Evolutionary conservation across 2,329 filamentous ascomycete genomes (phyloP).

Genomic region (Parafenestella ontariensis): DNA sequence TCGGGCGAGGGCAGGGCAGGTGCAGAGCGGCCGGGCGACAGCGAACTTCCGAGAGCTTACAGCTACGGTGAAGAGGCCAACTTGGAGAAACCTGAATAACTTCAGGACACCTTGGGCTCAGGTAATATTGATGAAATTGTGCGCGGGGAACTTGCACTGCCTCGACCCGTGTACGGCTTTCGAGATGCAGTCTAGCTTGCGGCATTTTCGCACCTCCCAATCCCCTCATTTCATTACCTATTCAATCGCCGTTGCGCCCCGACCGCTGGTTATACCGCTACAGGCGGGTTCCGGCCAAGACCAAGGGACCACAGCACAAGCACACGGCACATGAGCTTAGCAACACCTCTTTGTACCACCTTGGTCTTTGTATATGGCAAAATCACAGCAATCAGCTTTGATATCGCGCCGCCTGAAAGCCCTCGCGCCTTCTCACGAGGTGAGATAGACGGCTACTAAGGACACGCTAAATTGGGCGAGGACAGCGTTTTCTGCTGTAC

Average conservation of each 20-base stretch:
- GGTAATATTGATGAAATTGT: constrained; percentile 1
- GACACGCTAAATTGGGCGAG: not conserved
- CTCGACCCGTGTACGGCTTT: constrained; percentile 13
- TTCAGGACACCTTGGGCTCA: not conserved
- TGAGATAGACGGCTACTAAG: not conserved
- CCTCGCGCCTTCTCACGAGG: not conserved
- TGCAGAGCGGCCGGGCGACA: not conserved
- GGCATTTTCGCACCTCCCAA: constrained; percentile 10
- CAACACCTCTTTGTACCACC: not conserved
- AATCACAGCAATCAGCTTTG: not conserved
- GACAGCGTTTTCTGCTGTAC: constrained; percentile 7
- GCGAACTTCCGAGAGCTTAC: not conserved
- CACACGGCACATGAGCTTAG: constrained; percentile 11
- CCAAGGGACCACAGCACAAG: constrained; percentile 2
- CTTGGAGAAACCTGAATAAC: not conserved
- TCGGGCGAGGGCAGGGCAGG: not conserved
- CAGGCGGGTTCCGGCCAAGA: constrained; percentile 10
- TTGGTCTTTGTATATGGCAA: not conserved
- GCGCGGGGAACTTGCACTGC: constrained; percentile 9
- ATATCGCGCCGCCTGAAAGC: not conserved
- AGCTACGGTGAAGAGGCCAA: not conserved
- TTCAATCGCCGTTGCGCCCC: constrained; percentile 1
- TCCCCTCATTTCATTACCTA: constrained; percentile 3
- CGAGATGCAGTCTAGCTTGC: constrained; percentile 13
- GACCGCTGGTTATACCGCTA: constrained; percentile 7